Percentiles rank a stretch among this genome's conserved stretches.
phyloP scores from a whole-genome alignment of 345 rosid genomes.

The Eucalyptus victrix region DNA sequence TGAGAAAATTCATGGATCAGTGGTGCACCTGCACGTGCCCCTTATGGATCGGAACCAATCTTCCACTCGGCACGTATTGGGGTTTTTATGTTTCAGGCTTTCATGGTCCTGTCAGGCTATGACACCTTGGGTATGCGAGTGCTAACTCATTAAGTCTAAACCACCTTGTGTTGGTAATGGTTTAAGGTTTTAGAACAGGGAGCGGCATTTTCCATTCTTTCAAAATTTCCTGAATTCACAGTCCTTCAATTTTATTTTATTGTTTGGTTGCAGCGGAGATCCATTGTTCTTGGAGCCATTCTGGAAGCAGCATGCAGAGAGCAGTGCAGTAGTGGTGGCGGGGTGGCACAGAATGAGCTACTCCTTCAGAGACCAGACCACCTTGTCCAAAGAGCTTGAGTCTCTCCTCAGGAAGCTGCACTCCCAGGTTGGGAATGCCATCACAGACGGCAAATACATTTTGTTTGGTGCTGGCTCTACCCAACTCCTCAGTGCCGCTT shows the following conservation, averaged over 20 bases:
- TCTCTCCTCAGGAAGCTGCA: constrained; percentile 35
- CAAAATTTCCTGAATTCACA: background rate
- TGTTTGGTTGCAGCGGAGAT: constrained; percentile 26
- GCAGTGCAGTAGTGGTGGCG: constrained; percentile 31
- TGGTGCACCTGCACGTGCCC: background rate
- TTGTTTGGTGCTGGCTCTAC: constrained; percentile 57
- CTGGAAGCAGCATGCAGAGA: constrained; percentile 32
- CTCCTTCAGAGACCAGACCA: background rate
- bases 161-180: background rate
- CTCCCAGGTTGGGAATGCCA: constrained; percentile 37
- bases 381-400: constrained; percentile 22
- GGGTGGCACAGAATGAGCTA: constrained; percentile 64
- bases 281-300: constrained; percentile 48
- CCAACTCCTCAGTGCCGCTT: constrained; percentile 1
- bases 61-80: background rate
- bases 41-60: background rate
- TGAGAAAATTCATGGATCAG: background rate
- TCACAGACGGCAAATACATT: constrained; percentile 27
- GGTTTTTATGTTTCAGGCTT: background rate
- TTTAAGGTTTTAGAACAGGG: background rate
- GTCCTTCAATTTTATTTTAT: background rate
- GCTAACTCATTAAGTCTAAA: background rate
- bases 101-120: background rate
- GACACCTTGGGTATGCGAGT: background rate
- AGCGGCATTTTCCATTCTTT: background rate